Evolutionary conservation across 495 filamentous ascomycete genomes (phyloP).

Genomic region (Hyphodiscus hymeniophilus): DNA sequence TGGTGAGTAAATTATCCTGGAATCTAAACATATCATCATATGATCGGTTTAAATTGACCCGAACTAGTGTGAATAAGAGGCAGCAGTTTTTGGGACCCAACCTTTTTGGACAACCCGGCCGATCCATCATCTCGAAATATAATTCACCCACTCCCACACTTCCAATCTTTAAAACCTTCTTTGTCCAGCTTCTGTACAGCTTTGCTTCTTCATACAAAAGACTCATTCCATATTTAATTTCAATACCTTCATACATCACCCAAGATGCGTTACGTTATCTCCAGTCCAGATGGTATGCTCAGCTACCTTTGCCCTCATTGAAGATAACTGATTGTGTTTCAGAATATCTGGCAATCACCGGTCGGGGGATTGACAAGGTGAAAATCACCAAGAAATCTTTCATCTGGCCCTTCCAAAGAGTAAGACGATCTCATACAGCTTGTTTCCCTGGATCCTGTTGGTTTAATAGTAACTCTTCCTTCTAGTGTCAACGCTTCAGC

Average conservation of each 20-base stretch:
- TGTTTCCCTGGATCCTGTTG: neutral
- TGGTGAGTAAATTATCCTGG: too few species aligned
- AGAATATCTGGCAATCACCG: conserved; percentile 74
- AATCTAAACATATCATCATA: too few species aligned
- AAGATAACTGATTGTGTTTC: too few species aligned
- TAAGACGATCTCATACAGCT: conserved; percentile 3
- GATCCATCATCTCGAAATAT: neutral
- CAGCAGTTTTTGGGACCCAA: too few species aligned
- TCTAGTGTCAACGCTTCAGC: conserved; percentile 35
- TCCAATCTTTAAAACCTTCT: neutral
- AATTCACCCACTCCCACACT: neutral
- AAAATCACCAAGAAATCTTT: conserved; percentile 66
- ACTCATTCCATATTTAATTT: neutral
- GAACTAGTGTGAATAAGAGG: too few species aligned
- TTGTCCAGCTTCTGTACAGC: neutral
- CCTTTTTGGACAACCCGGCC: too few species aligned
- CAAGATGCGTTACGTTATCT: conserved; percentile 20
- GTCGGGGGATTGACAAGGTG: conserved; percentile 61
- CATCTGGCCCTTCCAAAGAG: conserved; percentile 57
- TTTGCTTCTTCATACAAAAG: neutral
- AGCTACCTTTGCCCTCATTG: too few species aligned
- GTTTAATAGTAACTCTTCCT: conserved; percentile 2
- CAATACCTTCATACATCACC: neutral
- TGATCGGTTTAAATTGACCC: too few species aligned
- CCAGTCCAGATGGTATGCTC: conserved; percentile 7